phyloP scores from a whole-genome alignment of 306 rosid species.

The Rosa chinensis region DNA sequence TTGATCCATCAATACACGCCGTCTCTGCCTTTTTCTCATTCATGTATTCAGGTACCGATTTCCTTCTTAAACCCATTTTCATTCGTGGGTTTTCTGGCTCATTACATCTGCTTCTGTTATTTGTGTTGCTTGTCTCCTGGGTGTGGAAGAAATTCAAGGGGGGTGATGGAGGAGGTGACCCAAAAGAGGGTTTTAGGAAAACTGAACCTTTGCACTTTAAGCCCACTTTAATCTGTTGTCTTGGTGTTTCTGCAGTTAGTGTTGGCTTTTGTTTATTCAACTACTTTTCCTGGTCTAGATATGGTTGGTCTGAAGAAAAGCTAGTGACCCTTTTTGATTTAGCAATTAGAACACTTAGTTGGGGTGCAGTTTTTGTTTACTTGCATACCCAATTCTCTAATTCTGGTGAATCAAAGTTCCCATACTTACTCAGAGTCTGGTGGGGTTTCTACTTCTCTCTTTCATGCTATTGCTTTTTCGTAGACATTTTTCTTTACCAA shows the following conservation, averaged over 20 bases:
- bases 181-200: conserved; percentile 23
- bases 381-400: conserved; percentile 28
- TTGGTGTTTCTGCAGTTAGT: conserved; percentile 35
- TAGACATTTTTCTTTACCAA: conserved; percentile 37
- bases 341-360: conserved; percentile 39
- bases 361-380: conserved; percentile 47
- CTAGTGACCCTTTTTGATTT: conserved; percentile 45
- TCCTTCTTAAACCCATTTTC: conserved; percentile 44
- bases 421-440: conserved; percentile 50
- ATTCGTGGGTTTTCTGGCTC: conserved; percentile 47
- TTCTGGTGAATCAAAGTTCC: conserved; percentile 25
- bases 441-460: conserved; percentile 49
- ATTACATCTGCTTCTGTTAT: conserved; percentile 40
- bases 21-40: neutral
- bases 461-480: conserved; percentile 44
- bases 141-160: conserved; percentile 33
- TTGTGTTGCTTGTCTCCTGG: conserved; percentile 42
- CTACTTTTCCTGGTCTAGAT: conserved; percentile 46
- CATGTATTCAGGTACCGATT: conserved; percentile 26
- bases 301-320: conserved; percentile 38
- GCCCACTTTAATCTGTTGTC: conserved; percentile 23
- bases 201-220: conserved; percentile 23
- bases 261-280: conserved; percentile 39
- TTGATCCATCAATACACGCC: conserved; percentile 22
- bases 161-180: conserved; percentile 22